phyloP scores from a whole-genome alignment of 1,139 yeast species.

The Suhomyces taliae region DNA sequence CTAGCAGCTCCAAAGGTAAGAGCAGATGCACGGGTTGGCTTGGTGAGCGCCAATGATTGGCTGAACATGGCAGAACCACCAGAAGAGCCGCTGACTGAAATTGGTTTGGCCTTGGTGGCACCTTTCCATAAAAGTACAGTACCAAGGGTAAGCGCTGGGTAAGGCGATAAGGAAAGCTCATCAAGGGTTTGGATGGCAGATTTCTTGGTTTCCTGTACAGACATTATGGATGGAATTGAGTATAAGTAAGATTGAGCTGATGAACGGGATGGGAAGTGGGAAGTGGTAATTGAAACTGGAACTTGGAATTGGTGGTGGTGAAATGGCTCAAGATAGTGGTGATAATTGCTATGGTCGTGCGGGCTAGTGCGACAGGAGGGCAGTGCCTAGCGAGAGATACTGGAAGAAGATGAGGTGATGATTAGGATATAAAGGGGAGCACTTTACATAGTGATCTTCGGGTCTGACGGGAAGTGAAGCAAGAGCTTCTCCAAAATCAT shows the following conservation, averaged over 20 bases:
- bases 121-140: slow-evolving; percentile 20
- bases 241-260: background rate
- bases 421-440: no score
- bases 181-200: slow-evolving; percentile 6
- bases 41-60: slow-evolving; percentile 26
- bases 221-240: slow-evolving; percentile 2
- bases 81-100: slow-evolving; percentile 21
- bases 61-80: slow-evolving; percentile 34
- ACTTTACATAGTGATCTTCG: no score
- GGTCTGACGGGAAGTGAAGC: no score
- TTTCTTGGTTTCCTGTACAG: slow-evolving; percentile 2
- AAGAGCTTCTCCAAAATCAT: no score
- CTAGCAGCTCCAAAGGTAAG: slow-evolving; percentile 57
- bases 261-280: no score
- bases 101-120: slow-evolving; percentile 15
- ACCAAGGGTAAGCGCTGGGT: slow-evolving; percentile 23
- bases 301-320: background rate
- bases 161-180: slow-evolving; percentile 11
- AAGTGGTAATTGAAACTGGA: no score
- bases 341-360: background rate
- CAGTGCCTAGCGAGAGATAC: no score
- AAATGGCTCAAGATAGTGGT: background rate
- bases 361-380: background rate
- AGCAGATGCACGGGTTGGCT: slow-evolving; percentile 42
- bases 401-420: no score